Percentiles rank a stretch among this genome's conserved stretches.
Conservation (phyloP, 768 basidiomycete genomes). For the Gloeostereum incarnatum region DNA sequence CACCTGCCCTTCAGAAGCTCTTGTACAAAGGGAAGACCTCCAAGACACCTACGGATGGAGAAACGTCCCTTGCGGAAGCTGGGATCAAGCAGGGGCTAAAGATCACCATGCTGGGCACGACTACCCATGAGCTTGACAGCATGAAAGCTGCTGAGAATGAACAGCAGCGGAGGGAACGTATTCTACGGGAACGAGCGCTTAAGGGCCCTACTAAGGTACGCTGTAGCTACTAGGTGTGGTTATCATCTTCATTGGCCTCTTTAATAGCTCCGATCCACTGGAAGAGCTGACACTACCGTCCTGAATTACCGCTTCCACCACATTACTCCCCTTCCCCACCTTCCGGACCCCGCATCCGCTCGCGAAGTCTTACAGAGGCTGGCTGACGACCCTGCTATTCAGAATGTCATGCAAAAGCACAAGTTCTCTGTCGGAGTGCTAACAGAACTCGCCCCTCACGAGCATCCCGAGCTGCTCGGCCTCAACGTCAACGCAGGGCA, state of each 20-base stretch:
- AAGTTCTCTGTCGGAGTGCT: conserved; percentile 57
- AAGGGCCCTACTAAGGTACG: conserved; percentile 52
- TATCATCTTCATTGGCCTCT: conserved; percentile 1
- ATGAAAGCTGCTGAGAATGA: conserved; percentile 51
- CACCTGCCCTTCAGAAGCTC: conserved; percentile 59
- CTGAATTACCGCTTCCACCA: conserved; percentile 54
- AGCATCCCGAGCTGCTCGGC: conserved; percentile 61
- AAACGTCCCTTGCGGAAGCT: conserved; percentile 22
- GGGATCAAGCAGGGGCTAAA: conserved; percentile 62
- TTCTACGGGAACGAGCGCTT: conserved; percentile 48
- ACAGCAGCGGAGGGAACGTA: conserved; percentile 43
- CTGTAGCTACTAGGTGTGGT: not conserved
- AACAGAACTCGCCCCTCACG: conserved; percentile 74
- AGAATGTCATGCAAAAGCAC: conserved; percentile 63
- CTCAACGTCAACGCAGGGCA: conserved; percentile 57
- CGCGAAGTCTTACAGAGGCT: conserved; percentile 44
- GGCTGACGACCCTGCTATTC: conserved; percentile 62
- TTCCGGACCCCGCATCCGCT: conserved; percentile 55
- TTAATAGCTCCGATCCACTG: conserved; percentile 47
- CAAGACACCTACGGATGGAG: conserved; percentile 18
- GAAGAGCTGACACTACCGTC: conserved; percentile 23
- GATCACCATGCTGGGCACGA: conserved; percentile 65
- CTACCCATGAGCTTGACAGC: conserved; percentile 43
- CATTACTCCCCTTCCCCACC: conserved; percentile 49
- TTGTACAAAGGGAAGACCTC: conserved; percentile 60